Evolutionary conservation across 2,329 filamentous ascomycete genomes (phyloP).

Genomic region (Fusarium temperatum): DNA sequence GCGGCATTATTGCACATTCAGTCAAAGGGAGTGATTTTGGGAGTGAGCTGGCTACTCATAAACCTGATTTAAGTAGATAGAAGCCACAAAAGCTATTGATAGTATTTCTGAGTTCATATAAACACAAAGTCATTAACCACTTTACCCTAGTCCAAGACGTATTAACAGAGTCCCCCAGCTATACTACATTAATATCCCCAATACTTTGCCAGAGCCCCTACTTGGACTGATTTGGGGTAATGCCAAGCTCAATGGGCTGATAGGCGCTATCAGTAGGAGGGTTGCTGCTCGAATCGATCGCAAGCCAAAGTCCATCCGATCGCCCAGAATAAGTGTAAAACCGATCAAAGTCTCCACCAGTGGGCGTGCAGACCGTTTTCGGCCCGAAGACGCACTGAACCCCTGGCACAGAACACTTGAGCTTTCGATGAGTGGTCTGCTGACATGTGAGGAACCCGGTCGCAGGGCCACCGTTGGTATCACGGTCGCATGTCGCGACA

Average conservation of each 20-base stretch:
- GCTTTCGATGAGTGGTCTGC: not conserved
- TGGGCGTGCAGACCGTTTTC: not conserved
- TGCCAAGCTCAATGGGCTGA: not conserved
- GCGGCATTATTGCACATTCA: not conserved
- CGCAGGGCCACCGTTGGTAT: not conserved
- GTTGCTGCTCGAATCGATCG: not conserved
- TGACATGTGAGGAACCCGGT: not conserved
- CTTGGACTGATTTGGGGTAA: not conserved
- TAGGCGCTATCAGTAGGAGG: not conserved
- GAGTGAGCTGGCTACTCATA: not conserved
- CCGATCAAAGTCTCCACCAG: not conserved
- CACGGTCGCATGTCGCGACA: not conserved
- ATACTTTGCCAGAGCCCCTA: accelerated
- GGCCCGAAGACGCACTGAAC: not conserved
- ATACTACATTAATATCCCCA: accelerated
- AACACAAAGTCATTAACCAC: not conserved
- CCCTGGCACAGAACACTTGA: not conserved
- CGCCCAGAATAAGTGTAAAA: not conserved
- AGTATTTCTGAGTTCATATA: accelerated
- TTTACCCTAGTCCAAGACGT: not conserved
- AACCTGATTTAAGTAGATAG: not conserved
- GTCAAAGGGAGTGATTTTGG: not conserved
- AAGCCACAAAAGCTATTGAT: not conserved
- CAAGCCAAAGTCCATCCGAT: not conserved
- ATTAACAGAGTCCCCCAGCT: accelerated